phyloP scores from a whole-genome alignment of 177 flowering plant species.

The Vitis hybrid region DNA sequence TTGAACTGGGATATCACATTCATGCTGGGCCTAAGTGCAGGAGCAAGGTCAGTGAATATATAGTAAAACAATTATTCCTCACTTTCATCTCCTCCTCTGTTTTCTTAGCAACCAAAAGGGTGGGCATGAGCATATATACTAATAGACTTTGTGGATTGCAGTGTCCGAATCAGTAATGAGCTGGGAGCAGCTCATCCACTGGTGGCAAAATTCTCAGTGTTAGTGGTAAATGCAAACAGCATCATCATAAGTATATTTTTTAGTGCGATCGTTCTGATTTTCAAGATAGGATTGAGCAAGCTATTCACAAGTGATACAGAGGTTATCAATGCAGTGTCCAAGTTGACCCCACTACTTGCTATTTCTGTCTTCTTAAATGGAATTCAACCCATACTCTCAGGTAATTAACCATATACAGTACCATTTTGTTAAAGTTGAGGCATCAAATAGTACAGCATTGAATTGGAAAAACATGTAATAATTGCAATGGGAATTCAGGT shows the following conservation, averaged over 20 bases:
- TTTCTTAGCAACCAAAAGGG: background rate
- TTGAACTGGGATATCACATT: constrained; percentile 76
- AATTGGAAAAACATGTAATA: constrained; percentile 3
- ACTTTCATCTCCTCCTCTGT: background rate
- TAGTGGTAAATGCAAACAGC: constrained; percentile 53
- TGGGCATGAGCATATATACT: too few relatives aligned
- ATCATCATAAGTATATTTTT: constrained; percentile 48
- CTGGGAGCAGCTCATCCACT: constrained; percentile 62
- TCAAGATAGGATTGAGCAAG: constrained; percentile 38
- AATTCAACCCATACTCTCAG: constrained; percentile 81
- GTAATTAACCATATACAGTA: too few relatives aligned
- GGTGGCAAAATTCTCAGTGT: constrained; percentile 57
- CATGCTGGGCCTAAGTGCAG: constrained; percentile 69
- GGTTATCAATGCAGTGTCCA: constrained; percentile 47
- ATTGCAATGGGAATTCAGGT: constrained; percentile 24
- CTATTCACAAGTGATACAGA: constrained; percentile 44
- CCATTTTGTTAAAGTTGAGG: too few relatives aligned
- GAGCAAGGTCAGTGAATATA: constrained; percentile 56
- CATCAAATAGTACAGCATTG: background rate
- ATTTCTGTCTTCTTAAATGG: constrained; percentile 63
- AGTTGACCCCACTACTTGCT: constrained; percentile 56
- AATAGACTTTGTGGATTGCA: constrained; percentile 17
- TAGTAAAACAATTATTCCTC: background rate
- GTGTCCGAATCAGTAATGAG: constrained; percentile 72
- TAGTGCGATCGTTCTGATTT: constrained; percentile 45